Conservation (phyloP, 345 rosid genomes). For the Eucalyptus tenuipes region DNA sequence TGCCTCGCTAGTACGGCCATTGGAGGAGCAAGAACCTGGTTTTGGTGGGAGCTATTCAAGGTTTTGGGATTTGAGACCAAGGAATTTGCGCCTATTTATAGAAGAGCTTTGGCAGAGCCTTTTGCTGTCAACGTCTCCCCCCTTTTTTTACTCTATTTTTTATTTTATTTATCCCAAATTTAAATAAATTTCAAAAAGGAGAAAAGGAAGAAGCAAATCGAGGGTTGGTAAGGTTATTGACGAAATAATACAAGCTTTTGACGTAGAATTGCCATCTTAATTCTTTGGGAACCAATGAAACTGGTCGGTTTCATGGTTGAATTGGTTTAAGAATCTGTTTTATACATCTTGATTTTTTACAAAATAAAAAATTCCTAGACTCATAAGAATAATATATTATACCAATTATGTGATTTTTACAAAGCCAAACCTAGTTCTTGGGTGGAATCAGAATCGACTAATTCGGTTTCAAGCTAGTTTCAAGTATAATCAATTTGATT, state of each 20-base stretch:
- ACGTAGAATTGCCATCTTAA: not conserved
- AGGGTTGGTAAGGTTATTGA: not conserved
- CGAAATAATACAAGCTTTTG: not conserved
- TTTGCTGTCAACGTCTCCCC: not conserved
- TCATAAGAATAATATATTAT: not conserved
- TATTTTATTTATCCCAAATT: not conserved
- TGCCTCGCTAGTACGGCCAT: slow-evolving; percentile 25
- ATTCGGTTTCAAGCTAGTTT: not conserved
- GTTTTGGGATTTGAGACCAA: not conserved
- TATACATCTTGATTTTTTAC: not conserved
- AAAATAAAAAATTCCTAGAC: not conserved
- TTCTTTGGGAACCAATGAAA: not conserved
- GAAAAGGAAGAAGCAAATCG: not conserved
- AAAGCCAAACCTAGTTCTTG: not conserved
- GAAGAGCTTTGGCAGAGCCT: not conserved
- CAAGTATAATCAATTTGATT: not conserved
- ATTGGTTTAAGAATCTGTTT: not conserved
- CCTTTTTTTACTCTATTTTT: not conserved
- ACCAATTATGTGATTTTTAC: not conserved
- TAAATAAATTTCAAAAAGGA: not conserved
- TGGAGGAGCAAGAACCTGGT: not conserved
- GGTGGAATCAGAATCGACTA: not conserved
- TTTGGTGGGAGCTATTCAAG: not conserved
- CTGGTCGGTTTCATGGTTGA: not conserved
- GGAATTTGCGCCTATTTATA: not conserved